These are phyloP conservation scores for Vitis hybrid DNA, from an alignment of 177 flowering plant genomes.

Conservation along the genomic window DNA sequence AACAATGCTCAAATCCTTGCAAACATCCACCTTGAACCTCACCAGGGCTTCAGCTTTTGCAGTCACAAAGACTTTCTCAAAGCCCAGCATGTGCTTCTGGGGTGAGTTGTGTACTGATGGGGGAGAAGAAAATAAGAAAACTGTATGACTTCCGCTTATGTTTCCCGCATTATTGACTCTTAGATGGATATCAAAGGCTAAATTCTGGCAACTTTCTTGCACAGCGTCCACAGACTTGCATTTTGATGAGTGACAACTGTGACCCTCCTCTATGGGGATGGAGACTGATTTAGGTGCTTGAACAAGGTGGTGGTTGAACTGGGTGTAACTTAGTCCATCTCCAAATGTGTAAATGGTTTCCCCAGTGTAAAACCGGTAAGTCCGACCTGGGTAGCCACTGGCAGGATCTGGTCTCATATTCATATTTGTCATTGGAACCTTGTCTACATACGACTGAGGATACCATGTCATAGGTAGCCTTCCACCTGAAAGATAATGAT, in stretches of 20 bases:
- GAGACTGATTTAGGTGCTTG: slow-evolving; percentile 60
- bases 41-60: slow-evolving; percentile 43
- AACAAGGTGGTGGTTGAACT: slow-evolving; percentile 56
- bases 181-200: slow-evolving; percentile 61
- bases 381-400: slow-evolving; percentile 87
- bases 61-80: slow-evolving; percentile 66
- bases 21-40: slow-evolving; percentile 72
- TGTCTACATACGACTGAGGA: slow-evolving; percentile 70
- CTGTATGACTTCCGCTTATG: slow-evolving; percentile 66
- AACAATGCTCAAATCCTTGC: slow-evolving; percentile 84
- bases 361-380: slow-evolving; percentile 87
- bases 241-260: slow-evolving; percentile 48
- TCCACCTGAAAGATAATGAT: slow-evolving; percentile 53
- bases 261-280: slow-evolving; percentile 59
- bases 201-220: slow-evolving; percentile 44
- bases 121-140: slow-evolving; percentile 70
- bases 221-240: slow-evolving; percentile 67
- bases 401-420: slow-evolving; percentile 84
- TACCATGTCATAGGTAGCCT: slow-evolving; percentile 97
- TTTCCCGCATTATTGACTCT: slow-evolving; percentile 60
- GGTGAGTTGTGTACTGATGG: slow-evolving; percentile 77
- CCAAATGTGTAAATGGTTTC: slow-evolving; percentile 73
- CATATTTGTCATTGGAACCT: slow-evolving; percentile 94
- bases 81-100: slow-evolving; percentile 79
- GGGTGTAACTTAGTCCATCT: slow-evolving; percentile 80